phyloP scores from a whole-genome alignment of 1,284 basidiomycete genomes.

The Ustilago tritici region DNA sequence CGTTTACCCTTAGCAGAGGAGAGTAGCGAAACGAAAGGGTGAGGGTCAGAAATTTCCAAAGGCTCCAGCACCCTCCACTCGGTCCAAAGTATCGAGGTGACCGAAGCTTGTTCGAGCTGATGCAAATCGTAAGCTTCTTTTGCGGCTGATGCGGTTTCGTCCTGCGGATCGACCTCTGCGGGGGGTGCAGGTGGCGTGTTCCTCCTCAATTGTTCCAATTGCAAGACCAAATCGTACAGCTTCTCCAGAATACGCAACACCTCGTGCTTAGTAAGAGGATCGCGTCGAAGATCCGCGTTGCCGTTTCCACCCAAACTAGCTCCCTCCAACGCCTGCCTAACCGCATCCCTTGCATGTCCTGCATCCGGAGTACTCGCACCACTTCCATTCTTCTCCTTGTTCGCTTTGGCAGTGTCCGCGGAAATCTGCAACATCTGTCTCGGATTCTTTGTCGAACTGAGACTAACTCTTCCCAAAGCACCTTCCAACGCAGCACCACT shows the following conservation, averaged over 20 bases:
- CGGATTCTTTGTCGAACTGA: constrained; percentile 90
- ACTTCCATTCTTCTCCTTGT: constrained; percentile 20
- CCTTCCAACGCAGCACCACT: constrained; percentile 78
- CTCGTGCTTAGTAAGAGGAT: constrained; percentile 80
- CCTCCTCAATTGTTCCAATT: constrained; percentile 86
- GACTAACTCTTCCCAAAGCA: constrained; percentile 91
- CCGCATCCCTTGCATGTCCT: constrained; percentile 56
- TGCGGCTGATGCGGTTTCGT: constrained; percentile 29
- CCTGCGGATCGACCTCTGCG: constrained; percentile 70
- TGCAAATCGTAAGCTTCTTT: constrained; percentile 37
- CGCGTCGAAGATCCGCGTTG: constrained; percentile 71
- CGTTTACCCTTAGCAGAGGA: constrained; percentile 91
- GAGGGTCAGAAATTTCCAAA: constrained; percentile 93
- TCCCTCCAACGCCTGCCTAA: constrained; percentile 61
- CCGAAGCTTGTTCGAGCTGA: constrained; percentile 46
- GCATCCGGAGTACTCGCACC: constrained; percentile 36
- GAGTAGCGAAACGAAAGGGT: constrained; percentile 95
- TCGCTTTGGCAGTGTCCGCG: constrained; percentile 47
- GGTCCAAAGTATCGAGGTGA: constrained; percentile 76
- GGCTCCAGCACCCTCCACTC: constrained; percentile 87
- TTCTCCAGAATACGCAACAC: constrained; percentile 84
- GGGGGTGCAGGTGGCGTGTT: constrained; percentile 76
- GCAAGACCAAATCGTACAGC: constrained; percentile 85
- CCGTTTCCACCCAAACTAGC: constrained; percentile 69
- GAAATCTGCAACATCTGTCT: constrained; percentile 93